Evolutionary conservation across 108 stramenopile species (phyloP), one percentile per base, ranked within the genome.

Genomic region (Chaetoceros tenuissimus): DNA sequence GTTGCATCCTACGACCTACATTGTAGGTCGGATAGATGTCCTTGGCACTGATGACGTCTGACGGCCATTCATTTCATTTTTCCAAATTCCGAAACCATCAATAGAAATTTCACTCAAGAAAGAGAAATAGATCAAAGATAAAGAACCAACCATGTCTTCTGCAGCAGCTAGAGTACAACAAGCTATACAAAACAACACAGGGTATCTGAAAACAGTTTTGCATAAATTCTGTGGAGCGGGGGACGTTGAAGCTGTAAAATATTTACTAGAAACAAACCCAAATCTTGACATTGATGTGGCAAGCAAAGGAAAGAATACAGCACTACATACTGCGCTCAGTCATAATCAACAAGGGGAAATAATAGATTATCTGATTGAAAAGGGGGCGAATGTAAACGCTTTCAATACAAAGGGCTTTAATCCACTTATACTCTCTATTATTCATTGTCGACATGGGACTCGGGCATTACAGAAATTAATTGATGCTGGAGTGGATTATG

Each of bases 321-420:
- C 50, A 18, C 59, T 66, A 23, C 65, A 66, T 43, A 54, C 58
- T 2, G 65, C 65, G 22, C 25, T 66, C 19, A 59, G 40, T 60
- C 65, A 66, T 51, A 66, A 58, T 28, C 65, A 66, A 53, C 57
- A 66, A 50, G 65, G 65, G 2, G 24, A 46, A 13, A 27, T 66
- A 29, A 31, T 66, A 13, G 65, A 66, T 66, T 66, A 60, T 53
- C 29, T 66, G 0, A 52, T 66, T 40, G 46, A 40, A 19, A 52
- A 29, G 1, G 65, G 65, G 29, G 58, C 59, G 20, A 43, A 60
- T 60, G 65, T 66, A 0, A 66, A 60, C 28, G 1, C 19, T 18
- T 20, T 28, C 1, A 66, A 66, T 53, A 49, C 55, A 3, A 66
- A 66, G 51, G 65, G 65, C 0, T 59, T 29, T 55, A 53, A 31